Conservation (phyloP, 1,139 yeast genomes). For the Yamadazyma trypodendri region DNA sequence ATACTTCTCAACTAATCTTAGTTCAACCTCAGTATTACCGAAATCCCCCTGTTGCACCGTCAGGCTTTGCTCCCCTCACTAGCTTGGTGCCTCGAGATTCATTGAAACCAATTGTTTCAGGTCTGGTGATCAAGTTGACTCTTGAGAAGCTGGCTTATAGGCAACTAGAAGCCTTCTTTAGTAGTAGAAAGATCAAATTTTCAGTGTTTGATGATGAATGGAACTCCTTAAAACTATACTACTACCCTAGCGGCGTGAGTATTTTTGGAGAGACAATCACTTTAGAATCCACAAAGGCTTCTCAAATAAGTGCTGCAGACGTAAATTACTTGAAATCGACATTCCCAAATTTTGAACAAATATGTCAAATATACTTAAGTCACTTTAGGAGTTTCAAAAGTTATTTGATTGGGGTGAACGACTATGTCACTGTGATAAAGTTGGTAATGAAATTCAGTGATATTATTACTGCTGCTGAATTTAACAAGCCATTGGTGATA, state of each 20-base stretch:
- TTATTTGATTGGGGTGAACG: constrained; percentile 18
- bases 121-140: not conserved
- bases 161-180: constrained; percentile 6
- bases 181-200: constrained; percentile 3
- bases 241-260: constrained; percentile 4
- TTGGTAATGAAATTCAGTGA: constrained; percentile 8
- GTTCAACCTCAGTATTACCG: not conserved
- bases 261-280: constrained; percentile 11
- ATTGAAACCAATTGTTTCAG: constrained; percentile 1
- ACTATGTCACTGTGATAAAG: constrained; percentile 13
- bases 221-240: constrained; percentile 6
- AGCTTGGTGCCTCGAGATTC: constrained; percentile 2
- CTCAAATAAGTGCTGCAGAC: constrained; percentile 18
- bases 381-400: constrained; percentile 18
- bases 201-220: constrained; percentile 3
- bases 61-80: not conserved
- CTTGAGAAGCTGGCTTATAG: not conserved
- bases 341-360: constrained; percentile 15
- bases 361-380: constrained; percentile 14
- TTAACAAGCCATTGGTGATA: constrained; percentile 7
- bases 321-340: constrained; percentile 18
- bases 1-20: no score
- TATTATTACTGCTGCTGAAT: constrained; percentile 5
- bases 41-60: not conserved
- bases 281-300: constrained; percentile 10